Evolutionary conservation across 2,329 filamentous ascomycete species (phyloP).

Genomic region (Lecanicillium sp.): DNA sequence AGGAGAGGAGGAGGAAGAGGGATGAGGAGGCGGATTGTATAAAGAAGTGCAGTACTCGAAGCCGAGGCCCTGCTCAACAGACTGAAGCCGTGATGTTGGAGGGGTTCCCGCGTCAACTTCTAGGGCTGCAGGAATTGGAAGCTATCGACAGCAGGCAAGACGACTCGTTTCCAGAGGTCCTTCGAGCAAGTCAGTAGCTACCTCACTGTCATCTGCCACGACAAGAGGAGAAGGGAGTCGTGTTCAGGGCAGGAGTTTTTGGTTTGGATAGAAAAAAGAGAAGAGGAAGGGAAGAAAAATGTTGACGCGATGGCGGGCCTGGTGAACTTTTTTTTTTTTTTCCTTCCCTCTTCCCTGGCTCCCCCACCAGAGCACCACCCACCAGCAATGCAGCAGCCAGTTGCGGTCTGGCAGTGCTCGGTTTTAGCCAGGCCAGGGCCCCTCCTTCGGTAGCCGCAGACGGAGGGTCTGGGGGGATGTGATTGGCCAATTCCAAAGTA

Average conservation of each 20-base stretch:
- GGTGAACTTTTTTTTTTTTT: conserved; percentile 24
- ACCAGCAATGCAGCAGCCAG: conserved; percentile 11
- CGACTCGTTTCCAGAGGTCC: conserved; percentile 34
- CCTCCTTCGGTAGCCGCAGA: conserved; percentile 6
- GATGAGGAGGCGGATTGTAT: conserved; percentile 20
- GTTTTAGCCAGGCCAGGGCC: neutral
- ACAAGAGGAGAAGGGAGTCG: conserved; percentile 13
- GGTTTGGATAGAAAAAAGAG: conserved; percentile 4
- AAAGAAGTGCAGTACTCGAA: conserved; percentile 14
- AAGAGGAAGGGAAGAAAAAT: conserved; percentile 11
- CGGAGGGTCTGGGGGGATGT: neutral
- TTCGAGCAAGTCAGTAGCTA: conserved; percentile 31
- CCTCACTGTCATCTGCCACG: conserved; percentile 33
- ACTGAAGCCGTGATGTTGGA: conserved; percentile 2
- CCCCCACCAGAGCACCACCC: conserved; percentile 14
- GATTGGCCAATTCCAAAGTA: conserved; percentile 15
- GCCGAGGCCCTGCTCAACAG: conserved; percentile 8
- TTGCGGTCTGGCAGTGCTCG: conserved; percentile 8
- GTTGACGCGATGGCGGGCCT: conserved; percentile 13
- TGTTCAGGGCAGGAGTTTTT: neutral
- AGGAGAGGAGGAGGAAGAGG: conserved; percentile 12
- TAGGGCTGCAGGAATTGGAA: conserved; percentile 20
- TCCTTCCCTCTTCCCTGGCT: conserved; percentile 16
- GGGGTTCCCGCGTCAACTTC: neutral
- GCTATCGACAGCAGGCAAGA: conserved; percentile 31